Evolutionary conservation across 2,329 filamentous ascomycete genomes (phyloP).

Genomic region (Apiospora pterosperma): DNA sequence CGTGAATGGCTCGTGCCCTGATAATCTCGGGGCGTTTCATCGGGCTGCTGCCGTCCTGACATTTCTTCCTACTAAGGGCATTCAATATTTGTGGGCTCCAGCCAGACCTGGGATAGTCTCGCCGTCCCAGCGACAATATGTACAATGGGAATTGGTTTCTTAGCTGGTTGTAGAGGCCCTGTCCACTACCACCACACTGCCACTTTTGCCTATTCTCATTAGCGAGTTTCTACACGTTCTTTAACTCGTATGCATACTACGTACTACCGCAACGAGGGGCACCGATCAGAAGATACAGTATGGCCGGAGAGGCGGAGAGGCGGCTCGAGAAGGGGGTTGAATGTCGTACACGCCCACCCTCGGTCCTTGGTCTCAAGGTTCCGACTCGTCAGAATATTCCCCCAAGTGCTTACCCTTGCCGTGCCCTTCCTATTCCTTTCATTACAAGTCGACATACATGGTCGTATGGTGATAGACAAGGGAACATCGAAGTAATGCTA

Average conservation of each 20-base stretch:
- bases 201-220: not conserved
- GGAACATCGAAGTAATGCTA: not conserved
- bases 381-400: not conserved
- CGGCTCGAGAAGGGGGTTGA: slow-evolving; percentile 1
- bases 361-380: not conserved
- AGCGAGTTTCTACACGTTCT: not conserved
- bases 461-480: not conserved
- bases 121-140: not conserved
- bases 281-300: not conserved
- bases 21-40: not conserved
- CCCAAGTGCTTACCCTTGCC: not conserved
- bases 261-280: not conserved
- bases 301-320: slow-evolving; percentile 2
- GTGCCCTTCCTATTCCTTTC: not conserved
- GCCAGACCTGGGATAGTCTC: not conserved
- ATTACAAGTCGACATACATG: not conserved
- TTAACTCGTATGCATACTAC: not conserved
- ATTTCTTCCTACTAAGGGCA: not conserved
- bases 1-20: not conserved
- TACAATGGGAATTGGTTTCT: not conserved
- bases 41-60: not conserved
- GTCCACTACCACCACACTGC: not conserved
- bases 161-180: not conserved
- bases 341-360: not conserved
- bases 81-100: not conserved